Base-by-base conservation (phyloP, 2,329 filamentous ascomycete species). In the Paecilomyces variotii region DNA sequence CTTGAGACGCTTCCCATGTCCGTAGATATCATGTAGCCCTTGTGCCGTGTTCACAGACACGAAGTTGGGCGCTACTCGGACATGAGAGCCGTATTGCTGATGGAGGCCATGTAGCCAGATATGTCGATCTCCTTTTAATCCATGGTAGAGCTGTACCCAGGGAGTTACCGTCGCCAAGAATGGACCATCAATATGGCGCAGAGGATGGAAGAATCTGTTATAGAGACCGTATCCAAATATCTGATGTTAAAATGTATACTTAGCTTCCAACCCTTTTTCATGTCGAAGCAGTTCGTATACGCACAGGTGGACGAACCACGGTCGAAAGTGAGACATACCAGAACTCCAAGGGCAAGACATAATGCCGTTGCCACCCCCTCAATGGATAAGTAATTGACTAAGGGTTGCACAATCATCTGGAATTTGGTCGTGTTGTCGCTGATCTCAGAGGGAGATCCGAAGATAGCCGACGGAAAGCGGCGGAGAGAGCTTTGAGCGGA, bases 1-100 rank as follows among this genome's bases (percentile, higher is more conserved):
- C 56, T 72, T 67, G n/a, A 76, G 61, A 1, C 67, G 64, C 59
- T 75, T 76, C 4, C 73, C 72, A 51, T 75, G 72, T 0, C 74
- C 72, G 57, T 76, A 76, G 56, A 76, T 76, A 53, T 76, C 74
- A 58, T 72, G 68, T 4, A 73, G 62, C 3, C 88, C 87, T 6
- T 82, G 81, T 61, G 82, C 82, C 57, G 85, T 87, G 79, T 94
- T 93, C 76, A 95, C 84, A 0, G 87, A 90, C 50, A 96, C 76
- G 60, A 84, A 84, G 72, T 91, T 90, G 52, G 90, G 90, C 0
- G 88, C 88, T 63, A 88, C 89, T 28, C 90, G 88, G n/a, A 93
- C 87, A 55, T 85, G 67, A 14, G 61, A 66, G 4, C 88, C 89
- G 67, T 95, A 91, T 68, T 82, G 80, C 64, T 86, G 77, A 71